A percentile compares a stretch with the other conserved stretches of the same genome.
Evolutionary conservation across 2,329 filamentous ascomycete genomes (phyloP).

Genomic region (Coniochaeta prunicola): DNA sequence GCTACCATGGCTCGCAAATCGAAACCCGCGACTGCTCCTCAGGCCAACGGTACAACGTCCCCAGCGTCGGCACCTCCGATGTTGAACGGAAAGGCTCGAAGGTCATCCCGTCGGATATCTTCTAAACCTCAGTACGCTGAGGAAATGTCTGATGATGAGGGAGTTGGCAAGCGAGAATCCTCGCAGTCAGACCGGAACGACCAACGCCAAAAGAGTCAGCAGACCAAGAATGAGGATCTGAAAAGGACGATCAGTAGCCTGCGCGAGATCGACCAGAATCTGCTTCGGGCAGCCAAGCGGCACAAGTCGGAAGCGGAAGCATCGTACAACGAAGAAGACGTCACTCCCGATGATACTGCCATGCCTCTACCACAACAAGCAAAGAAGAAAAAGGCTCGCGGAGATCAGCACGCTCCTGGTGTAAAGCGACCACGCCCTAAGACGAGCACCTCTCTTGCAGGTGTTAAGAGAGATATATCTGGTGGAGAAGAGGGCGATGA

Average conservation of each 20-base stretch:
- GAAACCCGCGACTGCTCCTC: not conserved
- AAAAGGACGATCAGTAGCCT: slow-evolving; percentile 35
- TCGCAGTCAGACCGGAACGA: not conserved
- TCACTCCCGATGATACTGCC: not conserved
- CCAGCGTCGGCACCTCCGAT: not conserved
- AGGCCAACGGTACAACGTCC: not conserved
- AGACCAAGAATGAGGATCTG: slow-evolving; percentile 17
- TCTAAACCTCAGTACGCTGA: not conserved
- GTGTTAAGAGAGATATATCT: not conserved
- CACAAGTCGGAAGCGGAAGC: slow-evolving; percentile 39
- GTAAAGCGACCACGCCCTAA: not conserved
- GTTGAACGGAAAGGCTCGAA: not conserved
- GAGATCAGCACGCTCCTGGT: not conserved
- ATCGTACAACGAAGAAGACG: not conserved
- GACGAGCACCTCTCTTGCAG: not conserved
- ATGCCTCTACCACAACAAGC: not conserved
- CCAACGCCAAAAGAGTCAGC: not conserved
- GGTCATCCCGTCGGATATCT: not conserved
- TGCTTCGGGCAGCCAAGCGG: slow-evolving; percentile 33
- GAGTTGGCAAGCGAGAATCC: not conserved
- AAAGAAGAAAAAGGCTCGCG: not conserved
- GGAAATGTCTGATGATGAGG: not conserved
- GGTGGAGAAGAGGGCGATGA: slow-evolving; percentile 12
- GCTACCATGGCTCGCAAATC: not conserved
- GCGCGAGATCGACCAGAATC: slow-evolving; percentile 39